Conservation (phyloP, 192 early-diverging fungal species). For the Coemansia sp. region DNA sequence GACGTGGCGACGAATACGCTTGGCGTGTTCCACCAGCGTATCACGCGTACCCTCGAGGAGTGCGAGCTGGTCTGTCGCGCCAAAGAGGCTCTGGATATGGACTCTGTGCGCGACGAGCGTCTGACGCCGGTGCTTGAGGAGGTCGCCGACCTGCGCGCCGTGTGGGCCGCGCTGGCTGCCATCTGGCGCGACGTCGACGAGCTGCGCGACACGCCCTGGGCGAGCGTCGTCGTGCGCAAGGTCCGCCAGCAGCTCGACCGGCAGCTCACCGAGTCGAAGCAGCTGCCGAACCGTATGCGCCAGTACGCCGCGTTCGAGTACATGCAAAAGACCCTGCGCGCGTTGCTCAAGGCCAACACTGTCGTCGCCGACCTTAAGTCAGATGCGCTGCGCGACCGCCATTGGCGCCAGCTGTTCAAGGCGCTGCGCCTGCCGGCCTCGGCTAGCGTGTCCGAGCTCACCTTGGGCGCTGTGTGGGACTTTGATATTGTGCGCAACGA, state of each 20-base stretch:
- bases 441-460: conserved; percentile 75
- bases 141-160: conserved; percentile 85
- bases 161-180: conserved; percentile 83
- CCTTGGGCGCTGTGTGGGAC: conserved; percentile 95
- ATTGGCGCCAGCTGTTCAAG: conserved; percentile 96
- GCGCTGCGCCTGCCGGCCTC: conserved; percentile 73
- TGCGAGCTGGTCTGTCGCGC: conserved; percentile 87
- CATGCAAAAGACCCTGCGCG: conserved; percentile 82
- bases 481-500: conserved; percentile 89
- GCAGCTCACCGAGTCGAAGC: conserved; percentile 80
- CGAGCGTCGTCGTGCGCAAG: conserved; percentile 85
- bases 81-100: conserved; percentile 93
- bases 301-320: conserved; percentile 97
- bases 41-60: conserved; percentile 81
- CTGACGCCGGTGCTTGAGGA: conserved; percentile 91
- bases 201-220: conserved; percentile 88
- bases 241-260: conserved; percentile 84
- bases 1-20: conserved; percentile 83
- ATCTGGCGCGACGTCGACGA: conserved; percentile 87
- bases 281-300: conserved; percentile 95
- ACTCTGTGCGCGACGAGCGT: conserved; percentile 66
- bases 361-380: conserved; percentile 91
- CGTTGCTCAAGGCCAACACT: conserved; percentile 79
- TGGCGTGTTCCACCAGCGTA: conserved; percentile 80
- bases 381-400: conserved; percentile 93